Evolutionary conservation across 768 basidiomycete species (phyloP), one percentile per base, ranked within the genome.

Genomic region (Mycena belliarum): DNA sequence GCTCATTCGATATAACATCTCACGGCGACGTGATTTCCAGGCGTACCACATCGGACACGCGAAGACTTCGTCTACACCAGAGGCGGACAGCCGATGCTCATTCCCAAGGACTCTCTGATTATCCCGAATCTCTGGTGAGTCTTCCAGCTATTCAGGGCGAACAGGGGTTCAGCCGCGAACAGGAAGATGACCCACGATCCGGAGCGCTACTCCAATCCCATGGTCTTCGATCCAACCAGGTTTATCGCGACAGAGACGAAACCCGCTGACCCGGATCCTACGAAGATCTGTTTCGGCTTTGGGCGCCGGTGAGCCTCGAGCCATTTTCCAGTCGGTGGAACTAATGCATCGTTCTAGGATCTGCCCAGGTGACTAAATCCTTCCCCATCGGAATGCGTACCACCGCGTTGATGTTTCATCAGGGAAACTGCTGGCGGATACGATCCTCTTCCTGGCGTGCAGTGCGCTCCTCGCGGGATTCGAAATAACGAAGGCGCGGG

Each of bases 181-280:
- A 66, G 65, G 65, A 61, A 61, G 40, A 63, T 66, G 59, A 54
- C 60, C 0, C 65, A 66, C 45, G 61, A 63, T 42, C 52, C 61
- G 15, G 42, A 59, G 4, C 49, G 42, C 2, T 63, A 63, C 12
- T 28, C 42, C 6, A 24, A 59, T 37, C 61, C 61, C 0, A 63
- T 63, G 61, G 43, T 18, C 4, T 63, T 63, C 35, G 38, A 63
- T 21, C 61, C 61, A 14, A 55, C 29, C 26, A 37, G 61, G 35
- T 63, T 63, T 43, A 43, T 60, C n/a, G 41, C 55, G 11, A 33
- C 44, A 5, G 33, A 6, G 6, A 24, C 20, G 1, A 55, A 53
- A 35, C 12, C 18, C 11, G 41, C 57, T 1, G 61, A 59, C 25
- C 41, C 6, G 5, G 57, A 63, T 43, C 61, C 57, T 23, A 18